Evolutionary conservation across 345 rosid species (phyloP).

Genomic region (Zanthoxylum bungeanum): DNA sequence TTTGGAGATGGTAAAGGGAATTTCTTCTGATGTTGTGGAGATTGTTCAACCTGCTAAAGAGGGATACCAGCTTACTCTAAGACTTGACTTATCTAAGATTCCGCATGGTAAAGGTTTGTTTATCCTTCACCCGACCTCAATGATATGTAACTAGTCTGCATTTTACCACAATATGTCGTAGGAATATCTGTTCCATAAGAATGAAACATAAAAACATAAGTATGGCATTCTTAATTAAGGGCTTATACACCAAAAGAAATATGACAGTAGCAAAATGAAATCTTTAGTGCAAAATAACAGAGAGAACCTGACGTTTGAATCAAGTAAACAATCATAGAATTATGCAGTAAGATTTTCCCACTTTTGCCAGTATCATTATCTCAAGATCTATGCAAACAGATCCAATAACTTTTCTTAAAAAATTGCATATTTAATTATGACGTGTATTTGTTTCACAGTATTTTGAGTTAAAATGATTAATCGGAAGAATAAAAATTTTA

Average conservation of each 20-base stretch:
- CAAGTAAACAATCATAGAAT: background rate
- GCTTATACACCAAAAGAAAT: background rate
- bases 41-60: constrained; percentile 69
- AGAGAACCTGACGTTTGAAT: background rate
- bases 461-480: background rate
- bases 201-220: background rate
- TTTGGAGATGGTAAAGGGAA: constrained; percentile 39
- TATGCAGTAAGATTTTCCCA: background rate
- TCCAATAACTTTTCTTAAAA: background rate
- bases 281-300: background rate
- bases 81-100: constrained; percentile 51
- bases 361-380: background rate
- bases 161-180: background rate
- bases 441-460: background rate
- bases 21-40: constrained; percentile 51
- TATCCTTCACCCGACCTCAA: constrained; percentile 4
- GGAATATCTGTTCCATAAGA: background rate
- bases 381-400: background rate
- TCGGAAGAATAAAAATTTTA: background rate
- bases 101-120: constrained; percentile 59
- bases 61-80: constrained; percentile 85
- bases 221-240: background rate
- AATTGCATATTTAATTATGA: background rate
- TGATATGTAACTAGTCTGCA: background rate
- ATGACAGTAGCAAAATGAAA: background rate